Base-by-base conservation (phyloP, 441 rosid genomes). In the Pelargonium cotyledonis region DNA sequence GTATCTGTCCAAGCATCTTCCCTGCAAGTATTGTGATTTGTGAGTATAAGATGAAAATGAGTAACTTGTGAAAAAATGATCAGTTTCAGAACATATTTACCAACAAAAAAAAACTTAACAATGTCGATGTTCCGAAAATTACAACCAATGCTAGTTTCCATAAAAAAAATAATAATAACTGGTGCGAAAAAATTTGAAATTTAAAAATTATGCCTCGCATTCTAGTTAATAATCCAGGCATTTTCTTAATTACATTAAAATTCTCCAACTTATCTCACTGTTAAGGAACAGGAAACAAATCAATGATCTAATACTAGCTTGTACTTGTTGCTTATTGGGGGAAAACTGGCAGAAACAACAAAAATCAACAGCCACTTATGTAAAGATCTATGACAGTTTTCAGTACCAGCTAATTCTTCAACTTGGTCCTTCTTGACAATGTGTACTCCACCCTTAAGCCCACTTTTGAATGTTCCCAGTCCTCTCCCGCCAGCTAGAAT, bases 401-500 rank as follows among this genome's bases (percentile, higher is more conserved):
- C 53, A 72, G 68, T 85, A 95, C 98, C 98, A 68, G 96, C 98
- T 26, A 81, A 78, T 38, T 92, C 92, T 85, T 76, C 90, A 76
- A 71, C 97, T 77, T 86, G 85, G 44, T 86, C 96, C 66, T 81
- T 75, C 72, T 81, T 85, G 72, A 95, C 90, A 68, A 95, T 90
- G 83, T 90, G 99, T 75, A 95, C 99, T 66, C 99, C 97, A 69
- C 98, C 97, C 80, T 90, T 80, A 72, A 95, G 85, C 64, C 98
- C 97, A 26, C 80, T 89, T 75, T 82, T 88, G 72, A 95, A 92
- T 10, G 89, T 90, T 46, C 98, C 99, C 73, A 95, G 81, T 71
- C 97, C 99, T 82, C 99, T 85, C 38, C 98, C 99, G 73, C 99
- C 99, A 65, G 97, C 99, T 88, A 92, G 82, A 81, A 95, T 82